Evolutionary conservation across 139 green algal genomes (phyloP), one percentile per base, ranked within the genome.

Genomic region (Asterochloris sp.): DNA sequence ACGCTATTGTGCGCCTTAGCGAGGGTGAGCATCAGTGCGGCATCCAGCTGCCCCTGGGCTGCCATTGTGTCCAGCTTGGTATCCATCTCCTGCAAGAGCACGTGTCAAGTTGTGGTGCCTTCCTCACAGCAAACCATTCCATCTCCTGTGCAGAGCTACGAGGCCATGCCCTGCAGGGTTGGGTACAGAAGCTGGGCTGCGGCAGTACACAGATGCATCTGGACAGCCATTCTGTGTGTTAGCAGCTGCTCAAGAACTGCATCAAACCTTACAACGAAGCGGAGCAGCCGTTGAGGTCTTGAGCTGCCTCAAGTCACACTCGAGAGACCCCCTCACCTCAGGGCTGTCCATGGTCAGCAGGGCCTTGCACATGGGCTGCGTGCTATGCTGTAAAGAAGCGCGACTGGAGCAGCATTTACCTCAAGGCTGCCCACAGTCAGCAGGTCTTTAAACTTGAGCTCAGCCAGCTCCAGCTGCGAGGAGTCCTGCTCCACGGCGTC

Each of bases 11-110:
- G 96, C 60, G 93, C 93, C 82, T 96, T 97, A 69, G 93, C 92
- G 82, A 97, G 94, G 24, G 92, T 94, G 17, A 98, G 88, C 78
- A 98, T 82, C 54, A 98, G 85, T 10, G 94, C 93, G 1, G 92
- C 89, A 83, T 96, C 88, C 71, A 98, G 83, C 74, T 82, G 77
- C 38, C 90, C 89, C 0, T 64, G 69, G 9, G 80, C 73, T 15
- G 91, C 90, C 73, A 98, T 80, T 66, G 91, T 82, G 75, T 98
- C 94, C 13, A 98, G 92, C 83, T 92, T 92, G 14, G 26, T 47
- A 24, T 96, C 88, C 8, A 88, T 89, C 68, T 89, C 86, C 27
- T 92, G 89, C 81, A 96, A 60, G 80, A 54, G 38, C 38, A 54
- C 4, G 38, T 54, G 38, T 2, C 38, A 54, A 54, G 38, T 6